Conservation (phyloP, 2,329 filamentous ascomycete genomes). For the Arthroderma uncinatum region DNA sequence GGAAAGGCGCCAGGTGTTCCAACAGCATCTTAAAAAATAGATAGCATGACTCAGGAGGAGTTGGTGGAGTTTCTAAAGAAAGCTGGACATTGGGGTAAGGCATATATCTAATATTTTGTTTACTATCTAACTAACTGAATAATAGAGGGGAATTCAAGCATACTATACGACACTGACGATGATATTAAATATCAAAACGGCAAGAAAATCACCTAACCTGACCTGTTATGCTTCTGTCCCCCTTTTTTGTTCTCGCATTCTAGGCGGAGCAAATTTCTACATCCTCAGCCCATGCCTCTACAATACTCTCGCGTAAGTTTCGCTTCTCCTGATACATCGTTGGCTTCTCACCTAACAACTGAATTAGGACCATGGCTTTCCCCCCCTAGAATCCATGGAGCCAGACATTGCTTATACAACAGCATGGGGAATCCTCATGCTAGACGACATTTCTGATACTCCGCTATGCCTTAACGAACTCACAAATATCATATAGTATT, state of each 20-base stretch:
- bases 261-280: too few species aligned
- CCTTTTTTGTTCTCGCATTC: background rate
- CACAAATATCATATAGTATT: too few species aligned
- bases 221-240: background rate
- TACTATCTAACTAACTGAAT: background rate
- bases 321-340: too few species aligned
- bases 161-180: slow-evolving; percentile 54
- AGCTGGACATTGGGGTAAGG: background rate
- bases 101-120: slow-evolving; percentile 1
- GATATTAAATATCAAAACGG: slow-evolving; percentile 24
- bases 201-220: slow-evolving; percentile 16
- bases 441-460: too few species aligned
- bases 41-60: background rate
- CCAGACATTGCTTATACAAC: too few species aligned
- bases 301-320: background rate
- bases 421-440: too few species aligned
- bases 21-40: background rate
- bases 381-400: too few species aligned
- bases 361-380: too few species aligned
- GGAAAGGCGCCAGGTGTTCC: background rate
- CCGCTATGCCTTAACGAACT: too few species aligned
- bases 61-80: background rate
- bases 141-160: background rate
- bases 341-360: too few species aligned
- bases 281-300: too few species aligned